Percentiles rank a stretch among this genome's conserved stretches.
Evolutionary conservation across 1,139 yeast species (phyloP).

Genomic region (Protomyces pachydermus): DNA sequence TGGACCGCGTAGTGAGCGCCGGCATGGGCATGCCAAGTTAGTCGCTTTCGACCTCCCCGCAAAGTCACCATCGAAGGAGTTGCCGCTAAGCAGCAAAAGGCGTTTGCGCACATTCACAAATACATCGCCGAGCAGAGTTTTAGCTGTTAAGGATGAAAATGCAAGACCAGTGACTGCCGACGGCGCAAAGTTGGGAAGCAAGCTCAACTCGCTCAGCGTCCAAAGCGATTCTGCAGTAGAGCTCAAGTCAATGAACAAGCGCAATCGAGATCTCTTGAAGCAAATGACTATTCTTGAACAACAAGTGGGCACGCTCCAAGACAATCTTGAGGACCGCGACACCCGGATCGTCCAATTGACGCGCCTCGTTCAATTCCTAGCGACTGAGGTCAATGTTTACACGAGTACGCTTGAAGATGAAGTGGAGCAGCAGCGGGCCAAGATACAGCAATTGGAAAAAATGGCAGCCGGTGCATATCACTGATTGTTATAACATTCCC

Average conservation of each 20-base stretch:
- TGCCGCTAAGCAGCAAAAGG: not conserved
- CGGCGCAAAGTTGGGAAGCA: not conserved
- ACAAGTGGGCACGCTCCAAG: not conserved
- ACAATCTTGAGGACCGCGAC: conserved; percentile 4
- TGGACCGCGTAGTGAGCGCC: not conserved
- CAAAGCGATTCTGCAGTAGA: not conserved
- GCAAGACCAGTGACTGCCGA: conserved; percentile 5
- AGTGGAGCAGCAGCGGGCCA: not conserved
- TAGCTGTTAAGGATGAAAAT: conserved; percentile 6
- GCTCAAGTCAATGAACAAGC: not conserved
- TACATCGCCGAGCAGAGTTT: conserved; percentile 8
- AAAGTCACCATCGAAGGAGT: not conserved
- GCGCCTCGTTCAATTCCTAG: conserved; percentile 1
- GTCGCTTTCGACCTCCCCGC: conserved; percentile 8
- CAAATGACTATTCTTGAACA: not conserved
- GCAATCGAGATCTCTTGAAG: not conserved
- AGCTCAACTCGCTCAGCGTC: not conserved
- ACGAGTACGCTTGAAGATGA: conserved; percentile 15
- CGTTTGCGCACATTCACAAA: not conserved
- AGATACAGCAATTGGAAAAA: not conserved
- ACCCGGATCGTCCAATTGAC: conserved; percentile 3
- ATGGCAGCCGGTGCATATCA: not conserved
- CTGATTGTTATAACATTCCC: not conserved
- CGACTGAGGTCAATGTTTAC: conserved; percentile 16
- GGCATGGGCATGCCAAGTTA: not conserved